Evolutionary conservation across 345 rosid genomes (phyloP).

Genomic region (Lepidium aucheri): DNA sequence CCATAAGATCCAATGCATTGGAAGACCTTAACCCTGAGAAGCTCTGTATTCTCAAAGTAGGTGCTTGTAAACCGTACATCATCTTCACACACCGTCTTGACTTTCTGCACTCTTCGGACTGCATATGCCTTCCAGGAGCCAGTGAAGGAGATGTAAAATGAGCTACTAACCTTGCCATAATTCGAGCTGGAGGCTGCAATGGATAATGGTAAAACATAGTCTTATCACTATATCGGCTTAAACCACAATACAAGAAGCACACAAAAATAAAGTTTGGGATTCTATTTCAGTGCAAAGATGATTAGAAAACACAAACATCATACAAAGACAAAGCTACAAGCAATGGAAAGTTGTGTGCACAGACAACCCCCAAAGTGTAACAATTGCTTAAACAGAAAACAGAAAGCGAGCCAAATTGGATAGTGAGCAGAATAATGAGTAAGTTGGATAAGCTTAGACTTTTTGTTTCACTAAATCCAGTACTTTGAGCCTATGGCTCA

Average conservation of each 20-base stretch:
- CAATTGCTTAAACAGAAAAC: background rate
- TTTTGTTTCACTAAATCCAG: background rate
- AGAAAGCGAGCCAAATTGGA: background rate
- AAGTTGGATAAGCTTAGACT: background rate
- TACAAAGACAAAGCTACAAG: background rate
- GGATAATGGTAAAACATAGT: background rate
- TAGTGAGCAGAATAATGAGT: background rate
- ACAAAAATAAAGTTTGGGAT: background rate
- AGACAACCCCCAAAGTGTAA: background rate
- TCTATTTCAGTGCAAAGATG: background rate
- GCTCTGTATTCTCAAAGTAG: slow-evolving; percentile 39
- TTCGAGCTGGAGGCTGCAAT: slow-evolving; percentile 37
- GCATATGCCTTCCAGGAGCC: slow-evolving; percentile 32
- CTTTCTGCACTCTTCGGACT: slow-evolving; percentile 38
- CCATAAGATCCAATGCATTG: slow-evolving; percentile 37
- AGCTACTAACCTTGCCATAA: slow-evolving; percentile 68
- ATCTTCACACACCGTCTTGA: slow-evolving; percentile 37
- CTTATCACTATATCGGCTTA: background rate
- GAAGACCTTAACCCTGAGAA: slow-evolving; percentile 52
- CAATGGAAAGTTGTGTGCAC: background rate
- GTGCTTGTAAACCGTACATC: slow-evolving; percentile 32
- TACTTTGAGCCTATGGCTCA: background rate
- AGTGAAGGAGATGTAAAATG: slow-evolving; percentile 39
- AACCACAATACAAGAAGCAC: background rate
- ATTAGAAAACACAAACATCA: background rate